Evolutionary conservation across 2,329 filamentous ascomycete genomes (phyloP).

Genomic region (Trichoderma sp.): DNA sequence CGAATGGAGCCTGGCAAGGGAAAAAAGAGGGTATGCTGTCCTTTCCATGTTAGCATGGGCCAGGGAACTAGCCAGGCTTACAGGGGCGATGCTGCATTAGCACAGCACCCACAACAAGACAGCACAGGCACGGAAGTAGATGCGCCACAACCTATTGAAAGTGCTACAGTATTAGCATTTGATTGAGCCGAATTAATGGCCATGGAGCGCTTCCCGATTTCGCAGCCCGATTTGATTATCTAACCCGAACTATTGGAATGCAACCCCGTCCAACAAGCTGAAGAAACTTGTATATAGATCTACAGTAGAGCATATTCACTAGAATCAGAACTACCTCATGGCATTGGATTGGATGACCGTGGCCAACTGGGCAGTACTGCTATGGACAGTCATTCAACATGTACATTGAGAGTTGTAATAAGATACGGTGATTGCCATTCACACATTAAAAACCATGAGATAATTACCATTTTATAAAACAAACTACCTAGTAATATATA

Average conservation of each 20-base stretch:
- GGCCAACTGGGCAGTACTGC: too few species aligned
- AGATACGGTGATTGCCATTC: background rate
- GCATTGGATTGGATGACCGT: background rate
- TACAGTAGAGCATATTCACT: background rate
- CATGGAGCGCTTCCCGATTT: background rate
- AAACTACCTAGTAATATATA: background rate
- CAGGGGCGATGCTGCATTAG: background rate
- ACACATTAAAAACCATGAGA: background rate
- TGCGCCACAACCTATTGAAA: background rate
- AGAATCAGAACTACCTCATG: background rate
- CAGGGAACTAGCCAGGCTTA: background rate
- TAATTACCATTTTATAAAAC: background rate
- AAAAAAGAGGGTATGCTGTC: constrained; percentile 18
- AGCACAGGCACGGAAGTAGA: background rate
- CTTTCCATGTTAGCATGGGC: constrained; percentile 6
- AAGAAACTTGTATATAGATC: background rate
- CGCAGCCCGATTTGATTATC: background rate
- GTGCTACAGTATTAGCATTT: background rate
- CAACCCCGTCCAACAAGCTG: background rate
- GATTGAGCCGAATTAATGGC: background rate
- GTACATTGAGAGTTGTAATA: background rate
- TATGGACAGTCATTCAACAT: background rate
- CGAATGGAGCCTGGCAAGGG: background rate
- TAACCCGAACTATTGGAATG: background rate
- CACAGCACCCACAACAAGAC: background rate